These are phyloP conservation scores for Stephanocyclus meneghinianus DNA, from an alignment of 352 stramenopile genomes.

Conservation along the genomic window DNA sequence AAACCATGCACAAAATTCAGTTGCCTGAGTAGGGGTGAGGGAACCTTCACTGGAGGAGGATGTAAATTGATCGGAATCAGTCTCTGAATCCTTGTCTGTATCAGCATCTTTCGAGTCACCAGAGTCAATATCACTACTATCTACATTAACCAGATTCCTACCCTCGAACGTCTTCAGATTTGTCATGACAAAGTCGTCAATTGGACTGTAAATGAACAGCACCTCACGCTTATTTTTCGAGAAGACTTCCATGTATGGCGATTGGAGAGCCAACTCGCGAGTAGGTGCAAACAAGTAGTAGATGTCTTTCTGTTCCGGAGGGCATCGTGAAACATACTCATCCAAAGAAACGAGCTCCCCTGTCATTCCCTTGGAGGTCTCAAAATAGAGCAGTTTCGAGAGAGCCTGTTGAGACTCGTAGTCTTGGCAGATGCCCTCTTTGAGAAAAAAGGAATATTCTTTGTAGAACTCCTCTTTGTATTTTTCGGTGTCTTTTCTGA, in stretches of 20 bases:
- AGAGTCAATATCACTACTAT: constrained; percentile 94
- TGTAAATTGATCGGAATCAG: constrained; percentile 35
- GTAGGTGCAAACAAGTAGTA: constrained; percentile 98
- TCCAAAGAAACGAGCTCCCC: constrained; percentile 94
- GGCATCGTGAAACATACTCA: constrained; percentile 95
- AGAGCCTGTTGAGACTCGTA: constrained; percentile 86
- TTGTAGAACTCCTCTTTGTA: constrained; percentile 95
- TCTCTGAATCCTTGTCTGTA: constrained; percentile 17
- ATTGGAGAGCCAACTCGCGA: constrained; percentile 90
- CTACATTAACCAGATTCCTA: constrained; percentile 92
- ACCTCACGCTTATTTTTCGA: constrained; percentile 90
- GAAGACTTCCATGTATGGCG: constrained; percentile 99
- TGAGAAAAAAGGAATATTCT: constrained; percentile 97
- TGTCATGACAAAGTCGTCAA: constrained; percentile 99
- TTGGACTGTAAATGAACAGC: constrained; percentile 97
- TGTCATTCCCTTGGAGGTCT: constrained; percentile 91
- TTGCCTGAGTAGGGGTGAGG: constrained; percentile 87
- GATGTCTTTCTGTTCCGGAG: constrained; percentile 97
- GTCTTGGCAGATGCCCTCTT: constrained; percentile 97
- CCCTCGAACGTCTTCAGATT: constrained; percentile 97
- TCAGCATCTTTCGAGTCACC: constrained; percentile 51
- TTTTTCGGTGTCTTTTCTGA: constrained; percentile 91
- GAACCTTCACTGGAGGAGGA: constrained; percentile 32
- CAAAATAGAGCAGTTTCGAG: constrained; percentile 97
- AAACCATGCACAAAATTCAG: constrained; percentile 91